Percentiles rank a stretch among this genome's conserved stretches.
Evolutionary conservation across 768 basidiomycete species (phyloP).

Genomic region (Tephrocybe sp.): DNA sequence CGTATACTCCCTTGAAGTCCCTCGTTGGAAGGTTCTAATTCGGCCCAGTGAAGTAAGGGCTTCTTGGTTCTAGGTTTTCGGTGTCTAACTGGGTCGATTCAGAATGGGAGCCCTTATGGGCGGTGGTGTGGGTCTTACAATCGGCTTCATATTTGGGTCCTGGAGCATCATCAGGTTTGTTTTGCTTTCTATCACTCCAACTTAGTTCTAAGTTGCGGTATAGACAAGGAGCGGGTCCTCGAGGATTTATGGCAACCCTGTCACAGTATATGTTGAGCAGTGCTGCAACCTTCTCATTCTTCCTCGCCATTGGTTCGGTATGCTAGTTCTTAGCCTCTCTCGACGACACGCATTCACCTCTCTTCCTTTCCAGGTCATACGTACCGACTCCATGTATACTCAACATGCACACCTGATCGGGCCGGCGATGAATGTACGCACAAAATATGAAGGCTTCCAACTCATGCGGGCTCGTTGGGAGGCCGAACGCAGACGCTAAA

Average conservation of each 20-base stretch:
- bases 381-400: conserved; percentile 74
- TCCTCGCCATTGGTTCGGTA: conserved; percentile 93
- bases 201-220: conserved; percentile 4
- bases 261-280: conserved; percentile 99
- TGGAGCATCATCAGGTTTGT: conserved; percentile 80
- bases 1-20: conserved; percentile 19
- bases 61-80: conserved; percentile 5
- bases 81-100: conserved; percentile 16
- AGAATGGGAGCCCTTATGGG: conserved; percentile 95
- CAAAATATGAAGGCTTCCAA: conserved; percentile 66
- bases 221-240: conserved; percentile 88
- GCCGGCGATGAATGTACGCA: conserved; percentile 51
- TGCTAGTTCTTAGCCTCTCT: conserved; percentile 18
- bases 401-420: conserved; percentile 58
- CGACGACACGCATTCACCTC: conserved; percentile 5
- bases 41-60: conserved; percentile 54
- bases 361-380: conserved; percentile 68
- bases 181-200: neutral
- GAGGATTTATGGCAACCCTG: conserved; percentile 87
- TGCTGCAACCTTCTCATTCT: conserved; percentile 96
- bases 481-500: conserved; percentile 48
- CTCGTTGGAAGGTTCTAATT: conserved; percentile 8
- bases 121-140: conserved; percentile 91
- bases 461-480: conserved; percentile 79
- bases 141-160: conserved; percentile 95